Evolutionary conservation across 225 moss, liverwort and hornwort species (phyloP).

Genomic region (Bryoerythrophyllum caledonicum): DNA sequence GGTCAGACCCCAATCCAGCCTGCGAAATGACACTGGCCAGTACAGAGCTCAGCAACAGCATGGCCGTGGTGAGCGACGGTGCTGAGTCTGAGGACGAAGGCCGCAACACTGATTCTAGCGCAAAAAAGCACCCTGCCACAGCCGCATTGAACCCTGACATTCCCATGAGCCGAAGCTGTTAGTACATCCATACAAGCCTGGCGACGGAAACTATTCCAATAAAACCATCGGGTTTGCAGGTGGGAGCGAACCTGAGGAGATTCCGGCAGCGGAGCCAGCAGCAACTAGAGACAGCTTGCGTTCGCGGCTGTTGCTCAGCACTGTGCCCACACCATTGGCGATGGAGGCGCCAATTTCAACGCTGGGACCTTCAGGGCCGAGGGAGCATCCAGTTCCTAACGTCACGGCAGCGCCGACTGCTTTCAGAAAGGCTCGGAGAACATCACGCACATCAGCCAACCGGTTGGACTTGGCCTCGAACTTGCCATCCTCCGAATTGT

Average conservation of each 20-base stretch:
- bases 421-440: constrained; percentile 69
- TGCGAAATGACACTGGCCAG: constrained; percentile 95
- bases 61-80: constrained; percentile 91
- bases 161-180: constrained; percentile 18
- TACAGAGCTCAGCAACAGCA: constrained; percentile 91
- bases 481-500: constrained; percentile 24
- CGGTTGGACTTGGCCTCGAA: constrained; percentile 23
- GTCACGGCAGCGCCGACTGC: constrained; percentile 81
- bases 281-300: constrained; percentile 87
- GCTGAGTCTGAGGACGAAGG: constrained; percentile 74
- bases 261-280: constrained; percentile 96
- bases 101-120: constrained; percentile 90
- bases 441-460: constrained; percentile 51
- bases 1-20: constrained; percentile 97
- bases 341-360: constrained; percentile 99
- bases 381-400: constrained; percentile 88
- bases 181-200: background rate
- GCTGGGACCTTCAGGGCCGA: constrained; percentile 98
- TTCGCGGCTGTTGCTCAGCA: constrained; percentile 78
- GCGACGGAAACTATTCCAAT: background rate
- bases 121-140: constrained; percentile 96
- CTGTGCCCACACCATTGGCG: constrained; percentile 75
- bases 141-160: constrained; percentile 95
- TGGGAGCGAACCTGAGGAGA: constrained; percentile 74
- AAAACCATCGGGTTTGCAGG: background rate